Percentiles rank a stretch among this genome's conserved stretches.
Evolutionary conservation across 805 yeast species (phyloP).

Genomic region (Lachancea meyersii): DNA sequence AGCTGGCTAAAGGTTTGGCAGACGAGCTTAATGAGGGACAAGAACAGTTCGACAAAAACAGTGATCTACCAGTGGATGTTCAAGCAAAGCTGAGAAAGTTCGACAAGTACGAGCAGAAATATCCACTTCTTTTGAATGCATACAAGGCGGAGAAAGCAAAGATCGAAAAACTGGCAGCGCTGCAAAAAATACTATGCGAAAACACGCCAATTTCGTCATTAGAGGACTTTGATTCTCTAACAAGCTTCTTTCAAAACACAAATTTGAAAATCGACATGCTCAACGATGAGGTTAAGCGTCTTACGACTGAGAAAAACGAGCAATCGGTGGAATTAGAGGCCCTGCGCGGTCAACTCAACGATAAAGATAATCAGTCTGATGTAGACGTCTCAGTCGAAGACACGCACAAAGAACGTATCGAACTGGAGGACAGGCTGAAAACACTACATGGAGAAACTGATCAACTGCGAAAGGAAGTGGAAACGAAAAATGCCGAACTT

Average conservation of each 20-base stretch:
- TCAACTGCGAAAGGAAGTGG: background rate
- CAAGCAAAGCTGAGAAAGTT: slow-evolving; percentile 64
- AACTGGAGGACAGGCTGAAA: slow-evolving; percentile 5
- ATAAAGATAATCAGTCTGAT: slow-evolving; percentile 4
- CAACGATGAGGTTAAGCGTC: slow-evolving; percentile 56
- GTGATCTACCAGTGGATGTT: slow-evolving; percentile 51
- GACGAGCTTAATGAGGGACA: slow-evolving; percentile 23
- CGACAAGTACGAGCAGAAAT: slow-evolving; percentile 82
- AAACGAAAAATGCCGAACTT: background rate
- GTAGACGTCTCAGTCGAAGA: background rate
- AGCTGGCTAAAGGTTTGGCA: slow-evolving; percentile 41
- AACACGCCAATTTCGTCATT: slow-evolving; percentile 74
- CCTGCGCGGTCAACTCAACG: slow-evolving; percentile 5
- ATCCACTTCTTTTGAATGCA: slow-evolving; percentile 78
- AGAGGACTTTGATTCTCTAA: slow-evolving; percentile 62
- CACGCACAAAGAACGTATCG: slow-evolving; percentile 7
- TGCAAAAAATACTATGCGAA: slow-evolving; percentile 70
- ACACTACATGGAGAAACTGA: background rate
- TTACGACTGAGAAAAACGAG: slow-evolving; percentile 23
- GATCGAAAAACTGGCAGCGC: slow-evolving; percentile 47
- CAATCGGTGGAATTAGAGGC: slow-evolving; percentile 14
- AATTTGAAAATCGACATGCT: slow-evolving; percentile 54
- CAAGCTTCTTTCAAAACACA: slow-evolving; percentile 62
- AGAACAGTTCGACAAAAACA: slow-evolving; percentile 26
- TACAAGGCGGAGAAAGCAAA: slow-evolving; percentile 75